A percentile compares a stretch with the other conserved stretches of the same genome.
Evolutionary conservation across 225 moss, liverwort and hornwort genomes (phyloP).

Genomic region (Climacium dendroides): DNA sequence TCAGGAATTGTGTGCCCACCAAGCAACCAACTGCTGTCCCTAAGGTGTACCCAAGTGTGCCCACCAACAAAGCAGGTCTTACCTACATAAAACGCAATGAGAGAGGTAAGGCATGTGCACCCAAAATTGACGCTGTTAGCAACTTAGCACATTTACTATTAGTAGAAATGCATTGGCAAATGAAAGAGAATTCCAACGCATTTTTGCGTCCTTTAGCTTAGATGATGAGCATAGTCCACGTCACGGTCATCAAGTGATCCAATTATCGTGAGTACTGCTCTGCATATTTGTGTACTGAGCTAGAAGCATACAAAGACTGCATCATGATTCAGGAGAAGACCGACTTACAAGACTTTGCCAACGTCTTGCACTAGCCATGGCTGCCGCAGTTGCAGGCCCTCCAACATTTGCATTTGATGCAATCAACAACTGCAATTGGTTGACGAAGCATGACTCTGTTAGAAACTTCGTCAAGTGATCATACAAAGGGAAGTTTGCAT

Average conservation of each 20-base stretch:
- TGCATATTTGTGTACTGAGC: not conserved
- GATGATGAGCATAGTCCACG: not conserved
- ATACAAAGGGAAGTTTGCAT: not conserved
- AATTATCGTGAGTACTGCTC: not conserved
- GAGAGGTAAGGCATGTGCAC: not conserved
- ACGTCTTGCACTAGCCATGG: constrained; percentile 82
- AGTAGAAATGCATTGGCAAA: not conserved
- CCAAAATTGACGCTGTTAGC: not conserved
- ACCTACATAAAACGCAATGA: constrained; percentile 35
- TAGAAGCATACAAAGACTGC: not conserved
- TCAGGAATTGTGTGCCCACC: constrained; percentile 56
- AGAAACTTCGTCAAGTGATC: not conserved
- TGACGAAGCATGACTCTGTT: not conserved
- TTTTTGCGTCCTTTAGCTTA: not conserved
- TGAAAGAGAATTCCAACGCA: not conserved
- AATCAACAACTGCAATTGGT: constrained; percentile 35
- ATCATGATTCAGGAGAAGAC: not conserved
- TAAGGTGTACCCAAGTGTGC: constrained; percentile 81
- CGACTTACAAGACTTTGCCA: constrained; percentile 71
- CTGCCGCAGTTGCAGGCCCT: constrained; percentile 91
- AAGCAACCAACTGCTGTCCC: constrained; percentile 79
- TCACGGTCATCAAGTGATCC: not conserved
- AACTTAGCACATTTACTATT: not conserved
- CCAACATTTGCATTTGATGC: constrained; percentile 97
- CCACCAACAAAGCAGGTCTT: constrained; percentile 85